Evolutionary conservation across 2,329 filamentous ascomycete genomes (phyloP).

Genomic region (Fusarium sp.): DNA sequence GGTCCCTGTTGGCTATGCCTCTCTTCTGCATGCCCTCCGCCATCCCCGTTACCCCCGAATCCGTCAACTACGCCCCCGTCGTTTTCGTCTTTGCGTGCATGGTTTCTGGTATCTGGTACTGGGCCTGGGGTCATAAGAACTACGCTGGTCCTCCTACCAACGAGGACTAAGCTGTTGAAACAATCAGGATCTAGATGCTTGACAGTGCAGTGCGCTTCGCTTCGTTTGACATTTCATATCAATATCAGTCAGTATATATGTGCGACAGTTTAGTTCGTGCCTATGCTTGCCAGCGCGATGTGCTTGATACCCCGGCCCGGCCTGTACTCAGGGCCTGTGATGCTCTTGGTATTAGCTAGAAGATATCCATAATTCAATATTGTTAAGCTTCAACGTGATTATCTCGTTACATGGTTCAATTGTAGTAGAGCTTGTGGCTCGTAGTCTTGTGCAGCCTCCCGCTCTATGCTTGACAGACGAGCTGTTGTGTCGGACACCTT

Average conservation of each 20-base stretch:
- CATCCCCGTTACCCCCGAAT: background rate
- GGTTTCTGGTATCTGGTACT: slow-evolving; percentile 17
- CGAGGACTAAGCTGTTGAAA: slow-evolving; percentile 42
- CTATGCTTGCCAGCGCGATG: background rate
- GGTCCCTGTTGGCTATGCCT: slow-evolving; percentile 13
- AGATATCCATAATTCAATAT: slow-evolving; percentile 15
- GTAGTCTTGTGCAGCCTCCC: background rate
- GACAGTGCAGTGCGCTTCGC: slow-evolving; percentile 21
- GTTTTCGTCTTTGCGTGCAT: slow-evolving; percentile 5
- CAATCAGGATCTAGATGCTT: slow-evolving; percentile 12
- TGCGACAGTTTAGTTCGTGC: slow-evolving; percentile 9
- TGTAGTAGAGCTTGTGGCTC: background rate
- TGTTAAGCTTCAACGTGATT: background rate
- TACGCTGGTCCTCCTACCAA: slow-evolving; percentile 44
- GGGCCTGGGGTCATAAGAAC: slow-evolving; percentile 20
- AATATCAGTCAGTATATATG: slow-evolving; percentile 13
- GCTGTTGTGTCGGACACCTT: rapidly evolving
- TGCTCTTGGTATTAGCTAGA: slow-evolving; percentile 5
- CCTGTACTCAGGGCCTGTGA: background rate
- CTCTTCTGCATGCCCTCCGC: slow-evolving; percentile 20
- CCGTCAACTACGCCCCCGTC: slow-evolving; percentile 17
- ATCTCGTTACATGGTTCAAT: no score
- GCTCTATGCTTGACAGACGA: background rate
- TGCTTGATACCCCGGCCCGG: slow-evolving; percentile 25
- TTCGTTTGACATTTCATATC: slow-evolving; percentile 14